Conservation (phyloP, 306 rosid genomes). For the Echinosophora koreensis region DNA sequence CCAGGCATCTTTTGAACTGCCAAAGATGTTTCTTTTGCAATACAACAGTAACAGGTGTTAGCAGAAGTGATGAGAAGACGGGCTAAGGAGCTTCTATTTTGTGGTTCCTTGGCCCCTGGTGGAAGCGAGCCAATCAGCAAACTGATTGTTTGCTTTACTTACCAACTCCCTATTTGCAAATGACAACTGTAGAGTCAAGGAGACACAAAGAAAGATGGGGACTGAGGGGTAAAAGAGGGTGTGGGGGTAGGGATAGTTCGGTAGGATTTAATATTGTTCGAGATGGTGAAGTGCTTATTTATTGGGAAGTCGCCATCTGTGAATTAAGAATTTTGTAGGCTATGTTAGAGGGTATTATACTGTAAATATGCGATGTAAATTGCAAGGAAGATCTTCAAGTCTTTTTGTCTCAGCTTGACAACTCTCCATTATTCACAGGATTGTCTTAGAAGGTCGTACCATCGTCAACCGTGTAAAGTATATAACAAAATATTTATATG, state of each 20-base stretch:
- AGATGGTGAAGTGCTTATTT: constrained; percentile 46
- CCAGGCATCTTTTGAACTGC: constrained; percentile 96
- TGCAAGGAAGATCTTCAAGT: constrained; percentile 56
- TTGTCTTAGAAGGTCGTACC: constrained; percentile 31
- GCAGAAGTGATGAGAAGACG: constrained; percentile 55
- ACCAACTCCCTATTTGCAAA: constrained; percentile 39
- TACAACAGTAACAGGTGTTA: constrained; percentile 70
- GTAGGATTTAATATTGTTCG: constrained; percentile 23
- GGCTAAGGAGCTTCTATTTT: constrained; percentile 49
- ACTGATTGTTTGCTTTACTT: constrained; percentile 26
- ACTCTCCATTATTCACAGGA: constrained; percentile 17
- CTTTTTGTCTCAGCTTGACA: constrained; percentile 31
- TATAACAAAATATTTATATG: constrained; percentile 17
- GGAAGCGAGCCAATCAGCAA: constrained; percentile 42
- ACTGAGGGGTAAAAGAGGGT: not conserved
- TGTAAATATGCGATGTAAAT: constrained; percentile 95
- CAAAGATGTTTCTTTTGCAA: constrained; percentile 99
- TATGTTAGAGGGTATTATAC: constrained; percentile 58
- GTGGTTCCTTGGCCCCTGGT: constrained; percentile 46
- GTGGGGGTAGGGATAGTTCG: not conserved
- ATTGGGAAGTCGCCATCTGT: constrained; percentile 37
- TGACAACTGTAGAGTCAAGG: constrained; percentile 30
- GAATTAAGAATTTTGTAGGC: constrained; percentile 74
- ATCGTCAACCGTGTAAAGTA: not conserved
- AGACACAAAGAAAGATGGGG: not conserved